Percentiles rank a stretch among this genome's conserved stretches.
Conservation (phyloP, 768 basidiomycete genomes). For the Kwoniella sp. region DNA sequence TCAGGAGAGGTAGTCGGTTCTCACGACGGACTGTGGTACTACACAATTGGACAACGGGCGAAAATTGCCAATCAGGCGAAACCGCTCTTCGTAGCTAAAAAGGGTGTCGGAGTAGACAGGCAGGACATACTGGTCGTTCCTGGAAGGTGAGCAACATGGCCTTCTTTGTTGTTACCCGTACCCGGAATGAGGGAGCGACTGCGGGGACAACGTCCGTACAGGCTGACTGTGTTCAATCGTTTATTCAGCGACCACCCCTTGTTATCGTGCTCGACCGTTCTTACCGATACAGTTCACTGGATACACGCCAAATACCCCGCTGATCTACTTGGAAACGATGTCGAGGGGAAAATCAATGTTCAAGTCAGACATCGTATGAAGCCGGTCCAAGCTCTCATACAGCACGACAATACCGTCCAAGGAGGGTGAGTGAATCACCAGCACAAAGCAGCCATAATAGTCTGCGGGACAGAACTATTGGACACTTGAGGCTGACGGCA, state of each 20-base stretch:
- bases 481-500: too few relatives aligned
- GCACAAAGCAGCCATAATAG: too few relatives aligned
- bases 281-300: conserved; percentile 64
- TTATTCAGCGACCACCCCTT: conserved; percentile 64
- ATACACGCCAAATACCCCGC: conserved; percentile 63
- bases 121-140: conserved; percentile 75
- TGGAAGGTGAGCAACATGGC: conserved; percentile 62
- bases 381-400: conserved; percentile 58
- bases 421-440: conserved; percentile 31
- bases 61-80: conserved; percentile 65
- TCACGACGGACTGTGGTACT: conserved; percentile 79
- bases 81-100: conserved; percentile 72
- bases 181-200: too few relatives aligned
- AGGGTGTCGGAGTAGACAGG: conserved; percentile 62
- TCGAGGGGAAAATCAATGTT: conserved; percentile 56
- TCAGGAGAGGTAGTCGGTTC: conserved; percentile 63
- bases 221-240: not conserved
- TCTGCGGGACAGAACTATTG: too few relatives aligned
- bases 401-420: conserved; percentile 57
- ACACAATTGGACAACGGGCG: conserved; percentile 81
- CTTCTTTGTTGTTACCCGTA: too few relatives aligned
- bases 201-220: too few relatives aligned
- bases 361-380: conserved; percentile 74
- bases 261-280: conserved; percentile 52
- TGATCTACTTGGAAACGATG: conserved; percentile 59